Percentiles rank a stretch among this genome's conserved stretches.
phyloP scores from a whole-genome alignment of 352 stramenopile genomes.

The Phytopythium mirpurense region DNA sequence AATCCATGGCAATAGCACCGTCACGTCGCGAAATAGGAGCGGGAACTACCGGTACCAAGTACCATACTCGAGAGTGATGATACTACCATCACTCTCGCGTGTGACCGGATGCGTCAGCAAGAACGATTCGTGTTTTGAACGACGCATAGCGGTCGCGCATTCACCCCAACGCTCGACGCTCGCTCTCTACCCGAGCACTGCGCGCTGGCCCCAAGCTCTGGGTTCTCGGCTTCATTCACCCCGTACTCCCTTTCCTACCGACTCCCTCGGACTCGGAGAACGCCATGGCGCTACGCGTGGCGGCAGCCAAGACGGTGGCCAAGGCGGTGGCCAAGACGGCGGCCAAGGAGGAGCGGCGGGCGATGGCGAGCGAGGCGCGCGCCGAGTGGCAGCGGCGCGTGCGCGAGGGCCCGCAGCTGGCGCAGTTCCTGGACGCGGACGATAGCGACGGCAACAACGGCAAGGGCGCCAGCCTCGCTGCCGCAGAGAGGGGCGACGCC shows the following conservation, averaged over 20 bases:
- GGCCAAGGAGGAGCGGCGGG: background rate
- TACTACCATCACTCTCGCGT: background rate
- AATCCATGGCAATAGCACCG: background rate
- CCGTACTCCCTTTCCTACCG: background rate
- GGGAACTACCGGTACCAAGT: too few relatives aligned
- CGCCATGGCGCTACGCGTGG: slow-evolving; percentile 9
- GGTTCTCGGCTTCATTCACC: too few relatives aligned
- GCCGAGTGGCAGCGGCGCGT: slow-evolving; percentile 30
- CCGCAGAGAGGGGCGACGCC: too few relatives aligned
- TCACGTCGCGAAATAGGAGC: background rate
- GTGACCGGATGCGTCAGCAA: slow-evolving; percentile 1
- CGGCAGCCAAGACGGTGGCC: background rate
- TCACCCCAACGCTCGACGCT: too few relatives aligned
- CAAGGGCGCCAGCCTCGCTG: background rate
- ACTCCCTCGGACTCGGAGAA: background rate
- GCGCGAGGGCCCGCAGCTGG: slow-evolving; percentile 21
- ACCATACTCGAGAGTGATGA: too few relatives aligned
- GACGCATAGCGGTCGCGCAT: slow-evolving; percentile 4
- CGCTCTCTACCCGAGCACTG: too few relatives aligned
- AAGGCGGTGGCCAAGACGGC: background rate
- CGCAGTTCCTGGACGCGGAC: slow-evolving; percentile 27
- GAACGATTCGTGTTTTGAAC: too few relatives aligned
- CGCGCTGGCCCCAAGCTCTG: too few relatives aligned
- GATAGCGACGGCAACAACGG: background rate
- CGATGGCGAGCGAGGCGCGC: slow-evolving; percentile 14